These are phyloP conservation scores for Eremothecium cymbalariae DNA, from an alignment of 1,139 yeast species.

Conservation along the genomic window DNA sequence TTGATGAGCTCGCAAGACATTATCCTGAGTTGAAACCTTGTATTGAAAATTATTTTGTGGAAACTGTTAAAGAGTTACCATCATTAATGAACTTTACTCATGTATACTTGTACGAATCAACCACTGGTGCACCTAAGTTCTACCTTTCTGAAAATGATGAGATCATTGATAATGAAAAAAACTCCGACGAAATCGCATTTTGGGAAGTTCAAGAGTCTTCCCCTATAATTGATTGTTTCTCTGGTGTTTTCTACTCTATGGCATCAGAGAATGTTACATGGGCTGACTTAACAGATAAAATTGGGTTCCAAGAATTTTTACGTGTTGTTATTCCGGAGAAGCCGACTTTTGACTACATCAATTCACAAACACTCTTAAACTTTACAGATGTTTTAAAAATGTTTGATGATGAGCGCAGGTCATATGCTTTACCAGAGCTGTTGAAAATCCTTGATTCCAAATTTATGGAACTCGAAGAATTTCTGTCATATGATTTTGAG, in stretches of 20 bases:
- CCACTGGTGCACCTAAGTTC: conserved; percentile 34
- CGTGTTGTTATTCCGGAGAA: conserved; percentile 36
- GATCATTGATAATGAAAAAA: conserved; percentile 36
- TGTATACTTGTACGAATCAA: conserved; percentile 39
- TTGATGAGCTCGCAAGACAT: conserved; percentile 81
- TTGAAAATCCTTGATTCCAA: conserved; percentile 32
- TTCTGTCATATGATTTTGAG: conserved; percentile 32
- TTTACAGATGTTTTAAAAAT: conserved; percentile 46
- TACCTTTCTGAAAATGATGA: conserved; percentile 38
- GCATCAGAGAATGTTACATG: conserved; percentile 35
- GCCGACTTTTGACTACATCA: conserved; percentile 54
- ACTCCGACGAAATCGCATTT: conserved; percentile 35
- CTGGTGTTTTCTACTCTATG: conserved; percentile 29
- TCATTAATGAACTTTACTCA: conserved; percentile 35
- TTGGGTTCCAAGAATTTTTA: conserved; percentile 42
- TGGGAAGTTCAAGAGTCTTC: conserved; percentile 42
- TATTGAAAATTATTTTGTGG: conserved; percentile 45
- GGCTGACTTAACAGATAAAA: conserved; percentile 38
- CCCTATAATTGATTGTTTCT: conserved; percentile 29
- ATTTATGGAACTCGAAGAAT: conserved; percentile 31
- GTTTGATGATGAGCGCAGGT: conserved; percentile 49
- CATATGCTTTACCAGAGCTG: conserved; percentile 38
- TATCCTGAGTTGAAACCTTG: conserved; percentile 62
- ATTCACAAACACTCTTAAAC: conserved; percentile 48
- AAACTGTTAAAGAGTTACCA: conserved; percentile 44